phyloP scores from a whole-genome alignment of 805 yeast genomes.

The Hemisphaericaspora nanyangensis region DNA sequence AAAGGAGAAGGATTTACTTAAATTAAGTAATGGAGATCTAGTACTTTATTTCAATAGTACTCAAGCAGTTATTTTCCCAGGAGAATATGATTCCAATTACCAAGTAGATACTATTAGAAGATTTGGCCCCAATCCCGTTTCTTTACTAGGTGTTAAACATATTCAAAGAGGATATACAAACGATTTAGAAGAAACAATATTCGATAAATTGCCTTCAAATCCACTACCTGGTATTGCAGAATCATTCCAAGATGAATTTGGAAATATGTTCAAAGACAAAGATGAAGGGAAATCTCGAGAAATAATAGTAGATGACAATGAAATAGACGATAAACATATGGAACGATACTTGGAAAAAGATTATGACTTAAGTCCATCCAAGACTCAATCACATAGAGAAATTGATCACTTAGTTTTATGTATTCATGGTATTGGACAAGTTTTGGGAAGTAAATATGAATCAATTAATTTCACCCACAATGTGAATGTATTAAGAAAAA shows the following conservation, averaged over 20 bases:
- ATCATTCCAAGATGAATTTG: constrained; percentile 27
- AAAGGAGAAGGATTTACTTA: constrained; percentile 26
- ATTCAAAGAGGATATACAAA: constrained; percentile 49
- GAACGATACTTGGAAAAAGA: constrained; percentile 49
- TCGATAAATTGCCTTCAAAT: constrained; percentile 27
- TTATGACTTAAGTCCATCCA: constrained; percentile 33
- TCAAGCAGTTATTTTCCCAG: constrained; percentile 47
- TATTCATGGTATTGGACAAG: constrained; percentile 94
- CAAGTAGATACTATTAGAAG: constrained; percentile 35
- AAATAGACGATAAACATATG: constrained; percentile 24
- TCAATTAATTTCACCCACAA: constrained; percentile 86
- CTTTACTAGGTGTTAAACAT: constrained; percentile 44
- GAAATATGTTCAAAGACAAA: constrained; percentile 8
- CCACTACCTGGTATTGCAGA: constrained; percentile 33
- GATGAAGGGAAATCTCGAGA: constrained; percentile 6
- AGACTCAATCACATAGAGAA: constrained; percentile 23
- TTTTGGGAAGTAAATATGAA: constrained; percentile 71
- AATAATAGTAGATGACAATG: constrained; percentile 7
- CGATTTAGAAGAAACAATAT: constrained; percentile 23
- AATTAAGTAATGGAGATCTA: constrained; percentile 29
- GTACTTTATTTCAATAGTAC: constrained; percentile 39
- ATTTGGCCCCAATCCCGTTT: constrained; percentile 30
- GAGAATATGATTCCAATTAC: constrained; percentile 35
- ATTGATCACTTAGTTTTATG: constrained; percentile 74
- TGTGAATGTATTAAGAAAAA: constrained; percentile 58